Evolutionary conservation across 345 rosid genomes (phyloP), one percentile per base, ranked within the genome.

Genomic region (Brassica nigra): DNA sequence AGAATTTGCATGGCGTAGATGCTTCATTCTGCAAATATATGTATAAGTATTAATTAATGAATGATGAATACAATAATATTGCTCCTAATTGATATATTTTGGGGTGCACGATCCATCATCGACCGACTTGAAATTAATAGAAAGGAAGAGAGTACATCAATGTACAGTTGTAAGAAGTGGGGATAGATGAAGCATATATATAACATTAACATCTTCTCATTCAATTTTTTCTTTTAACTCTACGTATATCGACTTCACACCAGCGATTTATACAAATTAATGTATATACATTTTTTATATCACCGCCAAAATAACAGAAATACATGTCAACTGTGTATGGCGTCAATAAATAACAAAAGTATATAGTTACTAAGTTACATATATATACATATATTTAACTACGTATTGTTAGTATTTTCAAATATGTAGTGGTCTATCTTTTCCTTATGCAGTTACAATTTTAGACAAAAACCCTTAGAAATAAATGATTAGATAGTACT

Each of bases 151-250:
- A 74, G 78, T 74, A 80, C 74, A 74, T 74, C 69, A 57, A 61
- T 79, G 75, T 79, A 79, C 82, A 80, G 82, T 80, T 80, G 82
- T 80, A 62, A 62, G 66, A 36, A 71, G 73, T 71, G 77, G 18
- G 18, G 65, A 27, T 70, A 72, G 73, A 71, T 52, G 82, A 79
- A 73, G 61, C 73, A 18, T 18, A 18, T 18, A 67, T 73, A 44
- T 67, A 23, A 73, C 82, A 79, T 73, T 79, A 64, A 65, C 49
- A 78, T 66, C 68, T 66, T 14, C 73, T 66, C 73, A 72, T 72
- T 72, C 5, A 49, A 49, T 49, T n/a, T 49, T 49, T 4, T n/a
- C 16, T 14, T 14, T 49, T n/a, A 49, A 49, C 57, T 78, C 57
- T 14, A 49, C 16, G 57, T 78, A 58, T 58, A 66, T 72, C 82